Evolutionary conservation across 768 basidiomycete species (phyloP), one percentile per base, ranked within the genome.

Genomic region (Kwoniella sp.): DNA sequence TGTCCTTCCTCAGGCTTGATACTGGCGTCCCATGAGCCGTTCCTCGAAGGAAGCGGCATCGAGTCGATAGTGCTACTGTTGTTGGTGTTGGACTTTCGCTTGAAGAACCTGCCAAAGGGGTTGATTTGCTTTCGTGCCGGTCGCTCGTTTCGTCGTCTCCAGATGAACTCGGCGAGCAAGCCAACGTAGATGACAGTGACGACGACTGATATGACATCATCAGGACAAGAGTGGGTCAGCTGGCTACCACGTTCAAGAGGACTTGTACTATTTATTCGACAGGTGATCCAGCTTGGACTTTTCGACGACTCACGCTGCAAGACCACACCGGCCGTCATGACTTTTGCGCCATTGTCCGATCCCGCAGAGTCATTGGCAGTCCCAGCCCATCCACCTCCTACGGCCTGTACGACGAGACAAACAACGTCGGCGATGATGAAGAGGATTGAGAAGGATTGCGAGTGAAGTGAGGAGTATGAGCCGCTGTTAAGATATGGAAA

Each of bases 341-440:
- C 81, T 52, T 84, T 69, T 15, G 82, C 83, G 3, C 85, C 85
- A 81, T 83, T 58, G 29, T 78, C 73, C 19, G 78, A 65, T 24
- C 65, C 73, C 17, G 70, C 60, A 27, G 60, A 51, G 3, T 66
- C 71, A 13, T 64, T 64, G 26, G 79, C 83, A 0, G 76, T 73
- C 3, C 84, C 82, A 0, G 87, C 87, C 22, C 82, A 70, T 0
- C 84, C 88, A 25, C 88, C 88, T 40, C 88, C 88, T 19, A 83
- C 77, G 27, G 84, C 88, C 79, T 90, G 88, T 1, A 88, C 77
- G n/a, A 86, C 77, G 26, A 90, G 82, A 10, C 87, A 84, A 33
- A 86, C 74, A 21, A 87, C 71, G 66, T 89, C 88, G 22, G 68
- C 71, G 21, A 46, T 64, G 58, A 79, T 71, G 64, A 81, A 80